phyloP scores from a whole-genome alignment of 75 land plant species.

The Cupressus sempervirens region DNA sequence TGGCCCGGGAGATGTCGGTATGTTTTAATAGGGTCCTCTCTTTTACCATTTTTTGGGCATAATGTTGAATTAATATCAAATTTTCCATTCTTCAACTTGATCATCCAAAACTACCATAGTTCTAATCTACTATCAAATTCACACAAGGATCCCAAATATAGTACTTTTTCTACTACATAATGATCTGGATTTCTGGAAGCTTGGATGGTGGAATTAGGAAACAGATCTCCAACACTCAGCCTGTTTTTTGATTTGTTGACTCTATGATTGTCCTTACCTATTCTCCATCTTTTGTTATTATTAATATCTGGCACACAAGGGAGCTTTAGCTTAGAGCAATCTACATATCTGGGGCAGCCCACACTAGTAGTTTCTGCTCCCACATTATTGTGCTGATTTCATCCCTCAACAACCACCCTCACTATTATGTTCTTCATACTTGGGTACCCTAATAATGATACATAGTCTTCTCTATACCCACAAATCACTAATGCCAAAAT shows the following conservation, averaged over 20 bases:
- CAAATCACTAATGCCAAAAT: neutral
- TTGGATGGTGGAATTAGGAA: conserved; percentile 13
- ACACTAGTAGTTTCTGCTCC: conserved; percentile 24
- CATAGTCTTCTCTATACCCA: neutral
- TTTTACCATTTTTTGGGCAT: conserved; percentile 47
- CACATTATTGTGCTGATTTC: conserved; percentile 67
- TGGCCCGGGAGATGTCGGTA: conserved; percentile 49
- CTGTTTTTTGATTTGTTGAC: conserved; percentile 43
- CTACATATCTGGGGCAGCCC: conserved; percentile 63
- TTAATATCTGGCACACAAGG: neutral
- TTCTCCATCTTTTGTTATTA: neutral
- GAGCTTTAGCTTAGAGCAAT: conserved; percentile 35
- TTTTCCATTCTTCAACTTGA: conserved; percentile 86
- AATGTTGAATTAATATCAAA: conserved; percentile 41
- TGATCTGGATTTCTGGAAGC: conserved; percentile 24
- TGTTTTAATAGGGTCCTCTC: conserved; percentile 12
- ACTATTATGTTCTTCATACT: conserved; percentile 55
- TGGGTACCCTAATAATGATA: conserved; percentile 45
- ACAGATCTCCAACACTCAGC: conserved; percentile 37
- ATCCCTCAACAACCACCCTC: conserved; percentile 57
- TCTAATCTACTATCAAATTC: conserved; percentile 14
- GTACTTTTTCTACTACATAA: conserved; percentile 68
- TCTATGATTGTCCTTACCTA: conserved; percentile 12
- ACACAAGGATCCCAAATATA: conserved; percentile 54
- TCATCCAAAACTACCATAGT: conserved; percentile 83